A percentile compares a stretch with the other conserved stretches of the same genome.
phyloP scores from a whole-genome alignment of 2,329 filamentous ascomycete genomes.

The Blumeria hordei region DNA sequence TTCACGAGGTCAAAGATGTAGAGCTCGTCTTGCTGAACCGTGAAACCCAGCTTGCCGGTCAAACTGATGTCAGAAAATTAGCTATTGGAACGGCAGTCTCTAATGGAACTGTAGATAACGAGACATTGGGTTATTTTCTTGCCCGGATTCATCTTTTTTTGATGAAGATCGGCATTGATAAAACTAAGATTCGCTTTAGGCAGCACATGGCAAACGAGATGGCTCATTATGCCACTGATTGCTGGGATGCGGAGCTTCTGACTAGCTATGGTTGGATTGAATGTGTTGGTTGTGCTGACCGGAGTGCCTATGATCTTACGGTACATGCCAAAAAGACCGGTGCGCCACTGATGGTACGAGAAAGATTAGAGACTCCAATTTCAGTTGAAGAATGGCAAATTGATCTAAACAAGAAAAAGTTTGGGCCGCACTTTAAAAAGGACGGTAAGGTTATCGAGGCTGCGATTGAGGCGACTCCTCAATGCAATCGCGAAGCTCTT shows the following conservation, averaged over 20 bases:
- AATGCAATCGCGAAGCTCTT: slow-evolving; percentile 61
- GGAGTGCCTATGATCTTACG: slow-evolving; percentile 79
- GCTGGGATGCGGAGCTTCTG: slow-evolving; percentile 87
- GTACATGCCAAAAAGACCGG: slow-evolving; percentile 89
- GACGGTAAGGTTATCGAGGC: slow-evolving; percentile 68
- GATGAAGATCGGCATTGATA: slow-evolving; percentile 65
- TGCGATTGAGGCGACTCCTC: slow-evolving; percentile 41
- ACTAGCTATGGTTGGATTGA: slow-evolving; percentile 95
- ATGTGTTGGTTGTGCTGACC: slow-evolving; percentile 89
- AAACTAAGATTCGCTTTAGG: slow-evolving; percentile 74
- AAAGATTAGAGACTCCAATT: slow-evolving; percentile 55
- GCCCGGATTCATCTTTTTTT: slow-evolving; percentile 85
- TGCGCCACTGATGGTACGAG: slow-evolving; percentile 60
- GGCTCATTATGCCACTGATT: slow-evolving; percentile 90
- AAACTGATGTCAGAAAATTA: slow-evolving; percentile 49
- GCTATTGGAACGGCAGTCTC: slow-evolving; percentile 71
- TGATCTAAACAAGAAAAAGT: slow-evolving; percentile 83
- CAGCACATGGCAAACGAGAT: slow-evolving; percentile 87
- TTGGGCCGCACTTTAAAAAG: slow-evolving; percentile 88
- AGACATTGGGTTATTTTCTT: slow-evolving; percentile 94
- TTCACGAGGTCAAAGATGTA: slow-evolving; percentile 61
- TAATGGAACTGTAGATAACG: slow-evolving; percentile 71
- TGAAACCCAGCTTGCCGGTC: slow-evolving; percentile 64
- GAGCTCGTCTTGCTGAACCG: slow-evolving; percentile 70
- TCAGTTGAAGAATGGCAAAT: slow-evolving; percentile 70